Conservation (phyloP, 805 yeast genomes). For the Wickerhamomyces bovis region DNA sequence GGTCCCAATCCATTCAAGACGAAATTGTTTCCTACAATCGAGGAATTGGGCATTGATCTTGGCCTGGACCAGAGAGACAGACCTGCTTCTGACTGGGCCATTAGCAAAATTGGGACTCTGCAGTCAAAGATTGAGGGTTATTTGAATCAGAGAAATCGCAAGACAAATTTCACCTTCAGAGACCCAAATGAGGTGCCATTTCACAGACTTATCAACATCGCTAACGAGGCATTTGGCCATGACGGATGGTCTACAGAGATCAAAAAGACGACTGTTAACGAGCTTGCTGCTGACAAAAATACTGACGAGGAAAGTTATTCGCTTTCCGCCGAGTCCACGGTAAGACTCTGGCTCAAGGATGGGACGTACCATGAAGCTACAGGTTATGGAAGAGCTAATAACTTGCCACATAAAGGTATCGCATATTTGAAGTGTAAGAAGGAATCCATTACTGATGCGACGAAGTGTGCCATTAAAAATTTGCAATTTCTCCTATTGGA, state of each 20-base stretch:
- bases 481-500: conserved; percentile 58
- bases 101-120: conserved; percentile 39
- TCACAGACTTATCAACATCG: conserved; percentile 31
- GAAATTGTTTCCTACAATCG: conserved; percentile 1
- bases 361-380: conserved; percentile 78
- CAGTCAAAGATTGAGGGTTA: conserved; percentile 39
- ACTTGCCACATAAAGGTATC: conserved; percentile 53
- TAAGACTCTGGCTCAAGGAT: conserved; percentile 67
- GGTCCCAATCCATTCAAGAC: neutral
- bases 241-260: conserved; percentile 52
- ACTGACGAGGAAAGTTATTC: conserved; percentile 16
- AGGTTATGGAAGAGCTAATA: conserved; percentile 70
- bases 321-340: conserved; percentile 34
- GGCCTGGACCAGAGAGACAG: conserved; percentile 20
- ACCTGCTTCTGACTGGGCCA: conserved; percentile 43
- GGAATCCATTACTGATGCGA: conserved; percentile 80
- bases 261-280: conserved; percentile 19
- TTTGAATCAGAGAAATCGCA: conserved; percentile 5
- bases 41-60: conserved; percentile 1
- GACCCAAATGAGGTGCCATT: conserved; percentile 24
- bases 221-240: conserved; percentile 49
- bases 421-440: conserved; percentile 79
- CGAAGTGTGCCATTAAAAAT: conserved; percentile 71
- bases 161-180: conserved; percentile 1
- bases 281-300: conserved; percentile 9